Evolutionary conservation across 495 filamentous ascomycete species (phyloP), one percentile per base, ranked within the genome.

Genomic region (Elasticomyces elasticus): DNA sequence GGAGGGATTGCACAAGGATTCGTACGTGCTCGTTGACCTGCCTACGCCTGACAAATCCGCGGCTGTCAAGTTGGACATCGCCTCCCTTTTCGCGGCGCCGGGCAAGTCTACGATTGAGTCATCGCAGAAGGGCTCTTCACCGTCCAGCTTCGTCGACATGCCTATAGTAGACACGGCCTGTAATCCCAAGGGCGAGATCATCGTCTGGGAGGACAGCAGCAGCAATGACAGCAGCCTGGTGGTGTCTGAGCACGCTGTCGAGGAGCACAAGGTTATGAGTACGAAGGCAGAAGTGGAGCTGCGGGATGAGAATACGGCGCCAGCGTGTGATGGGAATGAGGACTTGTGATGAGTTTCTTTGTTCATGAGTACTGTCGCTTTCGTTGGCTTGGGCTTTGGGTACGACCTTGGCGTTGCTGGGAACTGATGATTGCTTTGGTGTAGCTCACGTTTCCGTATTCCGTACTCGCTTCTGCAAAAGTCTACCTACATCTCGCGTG

Each of bases 1-100:
- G n/a, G 60, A 62, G 31, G 60, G 60, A 0, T 30, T 59, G 7
- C 33, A 55, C 37, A 51, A 52, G 43, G 52, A 59, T 20, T 59
- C 58, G 13, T 37, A 56, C 23, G 41, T 54, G 17, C 19, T 59
- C 23, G 46, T 59, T n/a, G n/a, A 50, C n/a, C 17, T 19, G 13
- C 26, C 54, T 28, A 43, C 43, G 25, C 33, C 45, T 6, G 56
- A 59, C 33, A 50, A 53, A 27, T 13, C 50, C 31, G 51, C 41
- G 25, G 37, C 19, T 24, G 37, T 1, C n/a, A 59, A 53, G 37
- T 1, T 30, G 13, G 50, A 54, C 24, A 15, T 47, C 22, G 22
- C 20, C 15, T 28, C n/a, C 9, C 33, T 59, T 1, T 59, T 54
- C 50, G 47, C 56, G n/a, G 24, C 49, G 9, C 43, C 51, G 2